Evolutionary conservation across 352 stramenopile species (phyloP), one percentile per base, ranked within the genome.

Genomic region (Phytophthora foliorum): DNA sequence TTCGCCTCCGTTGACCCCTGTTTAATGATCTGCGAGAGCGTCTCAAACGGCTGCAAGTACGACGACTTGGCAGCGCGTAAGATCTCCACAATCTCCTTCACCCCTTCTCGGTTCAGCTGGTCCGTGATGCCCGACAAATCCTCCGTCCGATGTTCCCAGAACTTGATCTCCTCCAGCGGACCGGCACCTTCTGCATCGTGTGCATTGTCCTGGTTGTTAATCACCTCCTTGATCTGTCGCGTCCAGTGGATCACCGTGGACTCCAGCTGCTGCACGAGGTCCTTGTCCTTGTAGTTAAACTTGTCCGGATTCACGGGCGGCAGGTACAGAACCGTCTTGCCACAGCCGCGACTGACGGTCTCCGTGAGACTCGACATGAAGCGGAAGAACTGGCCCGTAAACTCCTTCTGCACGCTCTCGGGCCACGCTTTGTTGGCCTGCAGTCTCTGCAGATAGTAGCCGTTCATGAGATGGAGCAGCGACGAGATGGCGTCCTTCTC

Each of bases 161-260:
- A 99, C 61, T 98, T 94, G 67, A 99, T 98, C 76, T 99, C 96
- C 67, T 98, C 92, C 0, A 99, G 67, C 2, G 96, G 96, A 0
- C 96, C 95, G 1, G 93, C 86, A 3, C 85, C 95, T 62, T 98
- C 95, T 0, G 89, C 87, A 52, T 98, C 90, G 54, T 97, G 85
- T 0, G 83, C 89, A 39, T 97, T 97, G 74, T 98, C 91, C 58
- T 99, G 94, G 69, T 97, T 98, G 72, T 98, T 98, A 39, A 98
- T 94, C 21, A 99, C 93, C 59, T 98, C 95, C 67, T 99, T 99
- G 69, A 99, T 99, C 69, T 99, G 97, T 3, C 95, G 76, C 25
- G 96, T 99, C 97, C 97, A 99, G 72, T 98, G 93, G 65, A 99
- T 99, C 7, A 99, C 94, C 0, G 93, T 98, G 29, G 89, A 97